phyloP scores from a whole-genome alignment of 441 rosid species.

The Syzygium syzygioides region DNA sequence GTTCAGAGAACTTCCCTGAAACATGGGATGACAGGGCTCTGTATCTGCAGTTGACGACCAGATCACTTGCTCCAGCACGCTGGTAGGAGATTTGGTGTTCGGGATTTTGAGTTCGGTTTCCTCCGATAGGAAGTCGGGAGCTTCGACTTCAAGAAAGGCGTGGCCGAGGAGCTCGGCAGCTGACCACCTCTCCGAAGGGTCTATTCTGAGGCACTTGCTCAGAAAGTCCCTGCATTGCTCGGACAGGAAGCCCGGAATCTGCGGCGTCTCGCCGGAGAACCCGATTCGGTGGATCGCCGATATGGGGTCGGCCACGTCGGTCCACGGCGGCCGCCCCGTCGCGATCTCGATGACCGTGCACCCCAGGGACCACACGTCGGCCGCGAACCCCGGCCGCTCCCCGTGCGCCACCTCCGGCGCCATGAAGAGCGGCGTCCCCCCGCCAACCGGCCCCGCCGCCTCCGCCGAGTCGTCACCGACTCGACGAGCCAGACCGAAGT shows the following conservation, averaged over 20 bases:
- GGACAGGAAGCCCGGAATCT: constrained; percentile 42
- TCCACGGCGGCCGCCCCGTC: constrained; percentile 54
- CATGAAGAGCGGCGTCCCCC: constrained; percentile 73
- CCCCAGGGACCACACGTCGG: constrained; percentile 78
- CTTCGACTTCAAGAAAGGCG: constrained; percentile 23
- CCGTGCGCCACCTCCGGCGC: constrained; percentile 92
- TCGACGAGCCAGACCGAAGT: constrained; percentile 61
- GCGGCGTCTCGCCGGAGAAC: constrained; percentile 43
- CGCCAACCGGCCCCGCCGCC: constrained; percentile 12
- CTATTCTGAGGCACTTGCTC: constrained; percentile 48
- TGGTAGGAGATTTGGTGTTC: constrained; percentile 34
- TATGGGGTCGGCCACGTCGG: constrained; percentile 29
- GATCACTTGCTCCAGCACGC: constrained; percentile 29
- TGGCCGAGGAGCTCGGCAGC: constrained; percentile 46
- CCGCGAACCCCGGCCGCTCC: constrained; percentile 43
- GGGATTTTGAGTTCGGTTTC: not conserved
- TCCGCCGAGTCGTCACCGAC: not conserved
- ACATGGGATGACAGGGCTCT: constrained; percentile 6
- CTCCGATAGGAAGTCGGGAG: not conserved
- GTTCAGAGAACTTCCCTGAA: constrained; percentile 1
- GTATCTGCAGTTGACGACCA: constrained; percentile 19
- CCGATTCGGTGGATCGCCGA: constrained; percentile 55
- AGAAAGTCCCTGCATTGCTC: constrained; percentile 47
- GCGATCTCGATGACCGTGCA: constrained; percentile 36
- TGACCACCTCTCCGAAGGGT: constrained; percentile 59